phyloP scores from a whole-genome alignment of 2,329 filamentous ascomycete genomes.

The Microdochium trichocladiopsis region DNA sequence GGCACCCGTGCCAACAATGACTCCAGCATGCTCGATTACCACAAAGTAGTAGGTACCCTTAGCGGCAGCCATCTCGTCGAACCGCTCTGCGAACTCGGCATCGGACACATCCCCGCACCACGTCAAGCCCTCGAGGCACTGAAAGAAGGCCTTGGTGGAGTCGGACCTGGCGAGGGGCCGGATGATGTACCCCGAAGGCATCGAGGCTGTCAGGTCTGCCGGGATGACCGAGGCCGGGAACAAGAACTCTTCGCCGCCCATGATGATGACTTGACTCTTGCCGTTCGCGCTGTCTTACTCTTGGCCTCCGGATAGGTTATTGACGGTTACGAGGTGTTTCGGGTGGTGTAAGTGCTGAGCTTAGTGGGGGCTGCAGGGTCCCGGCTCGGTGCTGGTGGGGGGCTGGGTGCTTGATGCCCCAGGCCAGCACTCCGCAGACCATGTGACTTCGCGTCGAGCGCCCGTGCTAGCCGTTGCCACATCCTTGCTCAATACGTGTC shows the following conservation, averaged over 20 bases:
- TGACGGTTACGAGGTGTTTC: too few species aligned
- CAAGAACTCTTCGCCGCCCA: not conserved
- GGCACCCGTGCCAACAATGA: slow-evolving; percentile 67
- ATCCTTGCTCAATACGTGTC: not conserved
- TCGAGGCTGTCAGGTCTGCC: slow-evolving; percentile 46
- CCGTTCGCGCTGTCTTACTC: too few species aligned
- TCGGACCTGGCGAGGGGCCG: slow-evolving; percentile 64
- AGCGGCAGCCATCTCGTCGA: slow-evolving; percentile 46
- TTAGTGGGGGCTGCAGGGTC: too few species aligned
- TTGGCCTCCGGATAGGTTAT: too few species aligned
- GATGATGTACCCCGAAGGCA: slow-evolving; percentile 64
- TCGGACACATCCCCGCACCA: slow-evolving; percentile 60
- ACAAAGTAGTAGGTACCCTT: slow-evolving; percentile 60
- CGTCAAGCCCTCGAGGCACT: slow-evolving; percentile 69
- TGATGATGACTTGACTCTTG: not conserved
- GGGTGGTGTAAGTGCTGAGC: too few species aligned
- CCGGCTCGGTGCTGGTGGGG: too few species aligned
- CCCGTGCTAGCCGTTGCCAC: not conserved
- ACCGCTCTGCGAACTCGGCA: slow-evolving; percentile 37
- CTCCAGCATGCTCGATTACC: slow-evolving; percentile 56
- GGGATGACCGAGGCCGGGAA: slow-evolving; percentile 60
- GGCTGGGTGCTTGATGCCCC: too few species aligned
- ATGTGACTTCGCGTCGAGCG: not conserved
- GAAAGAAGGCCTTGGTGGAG: slow-evolving; percentile 64
- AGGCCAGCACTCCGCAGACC: not conserved